Evolutionary conservation across 257 asterid species (phyloP).

Genomic region (Solanum chilense): DNA sequence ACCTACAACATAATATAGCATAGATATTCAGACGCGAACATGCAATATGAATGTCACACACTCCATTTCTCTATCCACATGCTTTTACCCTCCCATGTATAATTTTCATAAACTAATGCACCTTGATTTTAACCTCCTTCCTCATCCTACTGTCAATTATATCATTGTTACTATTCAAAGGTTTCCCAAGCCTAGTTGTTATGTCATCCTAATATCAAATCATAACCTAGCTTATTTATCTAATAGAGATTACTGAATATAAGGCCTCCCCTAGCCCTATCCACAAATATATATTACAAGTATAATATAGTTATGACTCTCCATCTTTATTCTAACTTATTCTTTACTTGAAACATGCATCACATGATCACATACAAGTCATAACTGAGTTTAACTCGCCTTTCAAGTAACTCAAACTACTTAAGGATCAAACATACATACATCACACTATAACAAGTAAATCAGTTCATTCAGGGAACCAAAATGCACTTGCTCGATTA

Average conservation of each 20-base stretch:
- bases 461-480: background rate
- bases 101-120: background rate
- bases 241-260: background rate
- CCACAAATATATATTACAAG: background rate
- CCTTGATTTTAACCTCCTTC: background rate
- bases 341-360: background rate
- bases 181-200: background rate
- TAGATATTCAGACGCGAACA: background rate
- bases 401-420: background rate
- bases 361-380: background rate
- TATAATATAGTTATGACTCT: background rate
- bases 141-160: background rate
- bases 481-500: background rate
- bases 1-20: background rate
- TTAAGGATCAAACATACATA: background rate
- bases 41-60: background rate
- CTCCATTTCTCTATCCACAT: background rate
- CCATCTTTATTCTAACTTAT: no score
- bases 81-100: background rate
- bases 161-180: background rate
- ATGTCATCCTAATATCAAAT: background rate
- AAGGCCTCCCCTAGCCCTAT: background rate
- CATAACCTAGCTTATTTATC: background rate
- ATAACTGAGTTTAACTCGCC: background rate
- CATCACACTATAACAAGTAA: background rate